Evolutionary conservation across 2,329 filamentous ascomycete genomes (phyloP), one percentile per base, ranked within the genome.

Genomic region (Fusarium sp.): DNA sequence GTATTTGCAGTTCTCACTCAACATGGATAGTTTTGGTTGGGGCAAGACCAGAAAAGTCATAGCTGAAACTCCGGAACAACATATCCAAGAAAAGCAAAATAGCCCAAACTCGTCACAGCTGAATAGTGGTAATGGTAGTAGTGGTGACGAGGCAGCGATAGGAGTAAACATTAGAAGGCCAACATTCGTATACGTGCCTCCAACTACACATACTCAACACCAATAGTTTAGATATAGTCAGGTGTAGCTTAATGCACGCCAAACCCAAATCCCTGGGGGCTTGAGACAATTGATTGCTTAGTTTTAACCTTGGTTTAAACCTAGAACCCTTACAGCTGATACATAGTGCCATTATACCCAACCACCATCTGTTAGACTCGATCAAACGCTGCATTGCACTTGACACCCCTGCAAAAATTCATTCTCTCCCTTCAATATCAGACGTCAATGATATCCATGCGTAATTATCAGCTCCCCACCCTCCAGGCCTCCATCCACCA

Each of bases 11-110:
- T 74, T 12, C 57, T 69, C 29, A 74, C n/a, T n/a, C n/a, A n/a
- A 73, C 44, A 74, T 75, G 71, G 73, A 74, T 48, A 74, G 66
- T 46, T 74, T 75, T 52, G 72, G 72, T 6, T 75, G 73, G 73
- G 72, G 73, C 8, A 75, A 75, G 66, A 75, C 73, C 6, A 66
- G 72, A 4, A 59, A 73, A 31, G 64, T 74, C 8, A 43, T 74
- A 12, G 21, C 48, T 23, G 65, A 71, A 28, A 48, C 39, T 8
- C n/a, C 52, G 7, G 42, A 53, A 11, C 61, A 61, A 20, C 50
- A 39, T 11, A 21, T 59, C 8, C 43, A 49, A 10, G 68, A 69
- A 47, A 63, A 63, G 28, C 24, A 59, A 20, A 35, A 21, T 38
- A 41, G 37, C 6, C 54, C 64, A 10, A 26, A 18, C 13, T 47